phyloP scores from a whole-genome alignment of 2,329 filamentous ascomycete species.

The Colletotrichum sp. region DNA sequence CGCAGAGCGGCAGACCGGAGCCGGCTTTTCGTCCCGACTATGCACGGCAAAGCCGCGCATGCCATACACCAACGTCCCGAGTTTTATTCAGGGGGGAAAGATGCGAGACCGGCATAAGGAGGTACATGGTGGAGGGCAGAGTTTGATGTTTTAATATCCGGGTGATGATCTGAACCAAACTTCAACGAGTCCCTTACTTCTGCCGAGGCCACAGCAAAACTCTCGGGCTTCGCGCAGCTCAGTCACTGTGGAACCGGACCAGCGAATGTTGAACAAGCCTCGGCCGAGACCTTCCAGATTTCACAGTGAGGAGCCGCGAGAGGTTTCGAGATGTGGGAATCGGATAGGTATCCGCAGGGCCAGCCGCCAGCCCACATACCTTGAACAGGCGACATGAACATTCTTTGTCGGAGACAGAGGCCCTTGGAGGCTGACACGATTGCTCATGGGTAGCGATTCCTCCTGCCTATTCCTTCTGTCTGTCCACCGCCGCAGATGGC shows the following conservation, averaged over 20 bases:
- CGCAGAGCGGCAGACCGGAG: neutral
- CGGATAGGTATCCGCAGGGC: neutral
- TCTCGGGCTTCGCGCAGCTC: neutral
- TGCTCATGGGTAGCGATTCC: neutral
- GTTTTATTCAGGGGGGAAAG: neutral
- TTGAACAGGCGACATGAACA: neutral
- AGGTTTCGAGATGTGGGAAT: neutral
- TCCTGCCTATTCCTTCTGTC: neutral
- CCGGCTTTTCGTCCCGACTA: neutral
- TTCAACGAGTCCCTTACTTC: neutral
- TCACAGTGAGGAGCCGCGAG: neutral
- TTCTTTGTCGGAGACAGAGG: neutral
- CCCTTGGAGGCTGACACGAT: neutral
- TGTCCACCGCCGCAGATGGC: neutral
- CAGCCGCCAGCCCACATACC: neutral
- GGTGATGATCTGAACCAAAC: neutral
- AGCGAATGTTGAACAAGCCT: neutral
- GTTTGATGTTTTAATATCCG: neutral
- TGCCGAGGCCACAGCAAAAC: neutral
- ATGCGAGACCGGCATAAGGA: neutral
- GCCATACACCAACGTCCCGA: neutral
- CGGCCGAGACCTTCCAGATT: neutral
- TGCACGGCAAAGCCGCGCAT: neutral
- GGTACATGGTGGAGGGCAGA: neutral
- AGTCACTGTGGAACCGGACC: neutral